Conservation (phyloP, 1,284 basidiomycete species). For the Fereydounia khargensis region DNA sequence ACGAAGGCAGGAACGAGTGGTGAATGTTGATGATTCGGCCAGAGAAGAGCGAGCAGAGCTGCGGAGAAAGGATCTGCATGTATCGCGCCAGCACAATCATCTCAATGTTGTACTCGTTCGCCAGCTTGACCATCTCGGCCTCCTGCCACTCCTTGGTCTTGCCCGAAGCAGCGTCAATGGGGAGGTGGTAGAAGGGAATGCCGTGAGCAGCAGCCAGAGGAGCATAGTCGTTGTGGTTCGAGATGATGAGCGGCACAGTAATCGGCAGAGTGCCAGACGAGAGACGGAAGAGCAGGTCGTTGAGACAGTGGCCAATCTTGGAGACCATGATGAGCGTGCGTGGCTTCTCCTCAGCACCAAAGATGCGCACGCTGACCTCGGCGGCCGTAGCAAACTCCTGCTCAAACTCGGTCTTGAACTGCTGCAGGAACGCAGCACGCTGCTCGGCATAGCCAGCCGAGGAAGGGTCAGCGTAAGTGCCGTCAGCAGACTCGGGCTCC, state of each 20-base stretch:
- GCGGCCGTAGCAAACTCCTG: conserved; percentile 37
- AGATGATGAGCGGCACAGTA: conserved; percentile 49
- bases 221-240: conserved; percentile 51
- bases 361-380: conserved; percentile 37
- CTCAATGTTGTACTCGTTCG: conserved; percentile 48
- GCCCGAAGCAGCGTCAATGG: conserved; percentile 41
- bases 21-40: conserved; percentile 55
- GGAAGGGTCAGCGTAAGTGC: conserved; percentile 13
- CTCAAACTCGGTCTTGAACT: conserved; percentile 37
- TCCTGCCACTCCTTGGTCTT: conserved; percentile 56
- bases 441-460: conserved; percentile 19
- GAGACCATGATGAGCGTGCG: conserved; percentile 53
- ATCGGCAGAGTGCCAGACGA: conserved; percentile 42
- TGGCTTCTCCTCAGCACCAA: conserved; percentile 43
- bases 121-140: conserved; percentile 46
- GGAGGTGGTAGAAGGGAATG: conserved; percentile 55
- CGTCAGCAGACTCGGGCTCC: conserved; percentile 20
- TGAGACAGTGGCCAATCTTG: conserved; percentile 55
- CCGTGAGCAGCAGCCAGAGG: conserved; percentile 44
- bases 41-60: conserved; percentile 39
- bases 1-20: conserved; percentile 54
- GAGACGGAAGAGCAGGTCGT: conserved; percentile 53
- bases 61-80: conserved; percentile 51
- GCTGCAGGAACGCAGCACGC: conserved; percentile 16
- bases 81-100: conserved; percentile 54